Percentiles rank a stretch among this genome's conserved stretches.
Conservation (phyloP, 2,329 filamentous ascomycete species). For the Ceratocystis destructans region DNA sequence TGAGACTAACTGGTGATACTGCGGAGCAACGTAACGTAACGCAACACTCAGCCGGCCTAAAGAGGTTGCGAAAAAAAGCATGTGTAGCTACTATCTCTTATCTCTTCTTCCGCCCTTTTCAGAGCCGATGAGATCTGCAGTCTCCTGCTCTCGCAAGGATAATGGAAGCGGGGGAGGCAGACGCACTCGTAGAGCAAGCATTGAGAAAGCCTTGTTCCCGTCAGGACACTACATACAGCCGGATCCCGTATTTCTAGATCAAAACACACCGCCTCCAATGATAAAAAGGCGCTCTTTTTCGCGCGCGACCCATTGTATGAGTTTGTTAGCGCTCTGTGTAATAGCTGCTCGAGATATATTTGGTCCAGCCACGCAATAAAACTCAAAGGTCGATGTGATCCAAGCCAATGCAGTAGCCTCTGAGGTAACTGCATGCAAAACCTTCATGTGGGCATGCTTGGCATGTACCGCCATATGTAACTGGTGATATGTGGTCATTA, state of each 20-base stretch:
- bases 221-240: not conserved
- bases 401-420: constrained; percentile 73
- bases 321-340: constrained; percentile 73
- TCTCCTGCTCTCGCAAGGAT: not conserved
- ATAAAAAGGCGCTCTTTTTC: constrained; percentile 95
- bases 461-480: constrained; percentile 77
- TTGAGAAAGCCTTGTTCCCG: not conserved
- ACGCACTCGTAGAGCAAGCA: not conserved
- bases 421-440: constrained; percentile 64
- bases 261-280: constrained; percentile 86
- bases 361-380: constrained; percentile 86
- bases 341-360: constrained; percentile 50
- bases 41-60: not conserved
- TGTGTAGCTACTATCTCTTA: not conserved
- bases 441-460: constrained; percentile 71
- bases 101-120: not conserved
- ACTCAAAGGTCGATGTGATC: constrained; percentile 81
- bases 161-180: not conserved
- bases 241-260: not conserved
- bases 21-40: constrained; percentile 6
- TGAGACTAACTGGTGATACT: not conserved
- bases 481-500: constrained; percentile 74
- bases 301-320: constrained; percentile 79
- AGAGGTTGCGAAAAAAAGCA: not conserved
- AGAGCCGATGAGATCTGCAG: not conserved